These are phyloP conservation scores for Malania oleifera DNA, from an alignment of 164 flowering plant genomes.

Conservation along the genomic window DNA sequence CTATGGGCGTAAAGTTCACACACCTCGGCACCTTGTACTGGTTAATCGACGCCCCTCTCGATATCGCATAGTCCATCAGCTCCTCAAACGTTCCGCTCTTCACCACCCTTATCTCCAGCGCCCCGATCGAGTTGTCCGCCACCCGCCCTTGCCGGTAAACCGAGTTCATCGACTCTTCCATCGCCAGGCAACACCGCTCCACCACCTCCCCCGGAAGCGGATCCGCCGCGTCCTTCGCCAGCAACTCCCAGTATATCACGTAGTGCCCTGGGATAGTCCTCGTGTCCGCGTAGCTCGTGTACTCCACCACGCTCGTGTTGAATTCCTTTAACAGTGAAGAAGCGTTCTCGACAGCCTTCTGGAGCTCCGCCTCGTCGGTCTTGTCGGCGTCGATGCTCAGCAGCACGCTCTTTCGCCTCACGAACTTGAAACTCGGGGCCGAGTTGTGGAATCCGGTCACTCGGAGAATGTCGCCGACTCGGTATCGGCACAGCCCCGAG, in stretches of 20 bases:
- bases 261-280: conserved; percentile 73
- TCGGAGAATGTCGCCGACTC: conserved; percentile 63
- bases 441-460: conserved; percentile 65
- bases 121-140: conserved; percentile 59
- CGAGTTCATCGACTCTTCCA: conserved; percentile 73
- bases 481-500: conserved; percentile 59
- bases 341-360: conserved; percentile 54
- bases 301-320: conserved; percentile 56
- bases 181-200: conserved; percentile 52
- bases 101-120: conserved; percentile 70
- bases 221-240: conserved; percentile 30
- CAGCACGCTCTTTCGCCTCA: conserved; percentile 61
- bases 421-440: conserved; percentile 61
- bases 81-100: conserved; percentile 72
- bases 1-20: conserved; percentile 58
- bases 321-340: conserved; percentile 24
- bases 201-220: conserved; percentile 33
- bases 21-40: conserved; percentile 84
- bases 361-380: conserved; percentile 76
- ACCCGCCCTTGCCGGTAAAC: conserved; percentile 74
- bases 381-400: conserved; percentile 74
- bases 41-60: conserved; percentile 75
- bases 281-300: conserved; percentile 73
- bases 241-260: conserved; percentile 67
- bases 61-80: conserved; percentile 81